Base-by-base conservation (phyloP, 495 filamentous ascomycete species). In the Bryoglossum gracile region DNA sequence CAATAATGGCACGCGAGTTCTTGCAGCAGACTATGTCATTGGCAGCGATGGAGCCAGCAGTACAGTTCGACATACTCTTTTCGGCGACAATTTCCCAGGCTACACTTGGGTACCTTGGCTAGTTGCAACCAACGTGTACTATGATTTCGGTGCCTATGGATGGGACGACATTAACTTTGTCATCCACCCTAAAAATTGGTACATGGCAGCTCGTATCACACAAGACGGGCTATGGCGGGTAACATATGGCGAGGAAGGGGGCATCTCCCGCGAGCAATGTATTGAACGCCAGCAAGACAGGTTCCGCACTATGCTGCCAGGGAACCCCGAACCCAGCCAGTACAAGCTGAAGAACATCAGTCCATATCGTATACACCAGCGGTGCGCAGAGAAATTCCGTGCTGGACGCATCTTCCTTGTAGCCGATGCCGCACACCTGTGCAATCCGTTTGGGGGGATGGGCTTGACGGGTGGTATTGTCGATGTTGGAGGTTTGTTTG, bases 391-490 rank as follows among this genome's bases (percentile, higher is more conserved):
- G 3, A 64, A 55, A 9, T 75, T 81, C 53, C 68, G 76, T 21
- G 74, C 75, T 3, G 79, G 79, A 0, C 65, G 73, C 3, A 53
- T 81, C n/a, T n/a, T 76, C 4, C 65, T 83, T 47, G 76, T 71
- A 2, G 79, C 77, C 1, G 79, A 83, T 61, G 77, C 79, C 8
- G 74, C 74, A 16, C 74, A 78, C 53, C 50, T 76, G 18, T 74
- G 71, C 54, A 76, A 76, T 59, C 74, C 74, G 1, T 71, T 68
- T 58, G 78, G 78, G 43, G 77, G 78, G 4, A 61, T 81, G 37
- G 78, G 78, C 1, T 68, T 82, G 28, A 81, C 77, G 0, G 78
- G 77, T 6, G 78, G 78, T 0, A 73, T 82, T 24, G 76, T 74
- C 6, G 78, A 82, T 47, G 66, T 80, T 1, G 76, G 75, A 14